Conservation (phyloP, 1,284 basidiomycete genomes). For the Schizopora paradoxa region DNA sequence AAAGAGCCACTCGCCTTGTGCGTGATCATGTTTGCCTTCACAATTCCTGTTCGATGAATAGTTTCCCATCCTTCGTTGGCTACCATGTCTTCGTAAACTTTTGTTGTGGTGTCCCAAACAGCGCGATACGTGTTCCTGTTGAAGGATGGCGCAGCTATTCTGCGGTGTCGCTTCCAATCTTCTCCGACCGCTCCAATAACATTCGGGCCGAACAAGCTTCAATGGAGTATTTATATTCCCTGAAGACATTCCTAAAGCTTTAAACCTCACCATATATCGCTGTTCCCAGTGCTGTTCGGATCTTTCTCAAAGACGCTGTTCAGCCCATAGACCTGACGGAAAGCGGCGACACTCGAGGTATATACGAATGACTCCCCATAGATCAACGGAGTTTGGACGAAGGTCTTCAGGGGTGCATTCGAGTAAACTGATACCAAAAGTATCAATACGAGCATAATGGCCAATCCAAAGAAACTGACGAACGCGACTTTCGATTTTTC, state of each 20-base stretch:
- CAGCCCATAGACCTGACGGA: slow-evolving; percentile 1
- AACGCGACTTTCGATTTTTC: no score
- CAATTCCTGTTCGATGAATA: slow-evolving; percentile 14
- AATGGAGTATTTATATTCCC: no score
- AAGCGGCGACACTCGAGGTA: slow-evolving; percentile 1
- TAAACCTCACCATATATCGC: no score
- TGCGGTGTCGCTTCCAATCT: slow-evolving; percentile 29
- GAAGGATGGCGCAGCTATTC: slow-evolving; percentile 30
- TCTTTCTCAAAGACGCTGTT: slow-evolving; percentile 2
- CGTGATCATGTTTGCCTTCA: slow-evolving; percentile 21
- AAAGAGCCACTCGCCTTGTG: no score
- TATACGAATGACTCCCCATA: not conserved
- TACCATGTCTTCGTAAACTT: slow-evolving; percentile 27
- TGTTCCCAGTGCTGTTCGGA: no score
- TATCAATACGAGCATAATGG: no score
- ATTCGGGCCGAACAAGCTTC: no score
- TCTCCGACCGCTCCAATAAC: slow-evolving; percentile 27
- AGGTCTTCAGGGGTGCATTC: slow-evolving; percentile 4
- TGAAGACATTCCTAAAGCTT: no score
- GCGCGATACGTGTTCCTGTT: slow-evolving; percentile 25
- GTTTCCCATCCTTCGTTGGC: slow-evolving; percentile 25
- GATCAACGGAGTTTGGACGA: not conserved
- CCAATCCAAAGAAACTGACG: no score
- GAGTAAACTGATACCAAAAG: no score
- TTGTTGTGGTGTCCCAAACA: slow-evolving; percentile 22